Percentiles rank a stretch among this genome's conserved stretches.
phyloP scores from a whole-genome alignment of 2,329 filamentous ascomycete genomes.

The Paramyrothecium roridum region DNA sequence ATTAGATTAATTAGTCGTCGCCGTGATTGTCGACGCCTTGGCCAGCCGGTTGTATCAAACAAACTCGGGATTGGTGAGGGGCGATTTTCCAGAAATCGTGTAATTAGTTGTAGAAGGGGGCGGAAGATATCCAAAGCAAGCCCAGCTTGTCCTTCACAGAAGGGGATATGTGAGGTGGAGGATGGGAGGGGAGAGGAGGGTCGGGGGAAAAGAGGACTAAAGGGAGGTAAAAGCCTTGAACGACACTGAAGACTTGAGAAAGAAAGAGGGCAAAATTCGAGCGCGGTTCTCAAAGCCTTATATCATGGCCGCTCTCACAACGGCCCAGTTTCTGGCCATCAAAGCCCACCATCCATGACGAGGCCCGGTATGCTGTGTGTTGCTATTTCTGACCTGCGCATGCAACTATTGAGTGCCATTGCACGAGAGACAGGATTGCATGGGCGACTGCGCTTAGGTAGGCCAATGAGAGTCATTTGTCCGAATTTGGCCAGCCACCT shows the following conservation, averaged over 20 bases:
- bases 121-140: conserved; percentile 54
- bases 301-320: conserved; percentile 48
- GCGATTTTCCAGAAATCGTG: conserved; percentile 15
- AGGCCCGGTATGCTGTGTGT: conserved; percentile 19
- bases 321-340: conserved; percentile 29
- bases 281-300: conserved; percentile 48
- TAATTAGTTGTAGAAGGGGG: conserved; percentile 27
- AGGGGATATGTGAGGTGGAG: conserved; percentile 15
- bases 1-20: conserved; percentile 25
- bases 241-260: conserved; percentile 40
- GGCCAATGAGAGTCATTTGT: conserved; percentile 38
- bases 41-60: conserved; percentile 22
- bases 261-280: conserved; percentile 38
- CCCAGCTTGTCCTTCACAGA: conserved; percentile 54
- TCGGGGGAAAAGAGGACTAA: conserved; percentile 30
- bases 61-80: conserved; percentile 8
- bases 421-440: conserved; percentile 17
- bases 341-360: conserved; percentile 13
- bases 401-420: conserved; percentile 17
- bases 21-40: conserved; percentile 14
- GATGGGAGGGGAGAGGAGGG: conserved; percentile 28
- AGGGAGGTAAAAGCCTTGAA: conserved; percentile 34
- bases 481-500: conserved; percentile 16
- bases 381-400: conserved; percentile 36
- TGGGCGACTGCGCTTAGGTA: conserved; percentile 41